Evolutionary conservation across 192 early-diverging fungal genomes (phyloP).

Genomic region (Chytriomyces sp.): DNA sequence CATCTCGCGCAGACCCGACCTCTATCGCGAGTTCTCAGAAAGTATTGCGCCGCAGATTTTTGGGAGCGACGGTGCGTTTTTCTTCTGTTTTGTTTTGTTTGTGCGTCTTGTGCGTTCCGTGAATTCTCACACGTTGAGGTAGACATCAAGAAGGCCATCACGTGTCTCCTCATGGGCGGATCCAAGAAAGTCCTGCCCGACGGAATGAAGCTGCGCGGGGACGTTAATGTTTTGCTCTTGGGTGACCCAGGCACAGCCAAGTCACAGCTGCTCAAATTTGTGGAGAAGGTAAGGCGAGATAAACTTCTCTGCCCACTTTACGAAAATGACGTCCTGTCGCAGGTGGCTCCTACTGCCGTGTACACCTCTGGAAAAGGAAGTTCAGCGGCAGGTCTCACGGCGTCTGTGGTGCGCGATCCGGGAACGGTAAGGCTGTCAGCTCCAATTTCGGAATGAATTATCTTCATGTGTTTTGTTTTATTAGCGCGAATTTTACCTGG

Average conservation of each 20-base stretch:
- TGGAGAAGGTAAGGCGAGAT: conserved; percentile 72
- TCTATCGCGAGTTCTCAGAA: conserved; percentile 88
- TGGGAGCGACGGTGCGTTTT: conserved; percentile 75
- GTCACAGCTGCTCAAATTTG: conserved; percentile 97
- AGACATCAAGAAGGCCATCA: conserved; percentile 97
- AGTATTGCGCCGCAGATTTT: conserved; percentile 98
- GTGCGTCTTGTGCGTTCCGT: conserved; percentile 1
- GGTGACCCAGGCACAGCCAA: conserved; percentile 99
- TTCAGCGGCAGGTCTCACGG: conserved; percentile 98
- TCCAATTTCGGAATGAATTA: not conserved
- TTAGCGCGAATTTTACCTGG: conserved; percentile 94
- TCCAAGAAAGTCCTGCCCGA: conserved; percentile 95
- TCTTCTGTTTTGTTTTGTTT: not conserved
- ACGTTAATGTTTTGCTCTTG: conserved; percentile 95
- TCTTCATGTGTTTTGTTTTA: conserved; percentile 12
- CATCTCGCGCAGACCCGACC: conserved; percentile 81
- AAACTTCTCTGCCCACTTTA: not conserved
- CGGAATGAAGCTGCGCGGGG: conserved; percentile 94
- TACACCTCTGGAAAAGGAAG: conserved; percentile 99
- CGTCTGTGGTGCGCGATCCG: conserved; percentile 93
- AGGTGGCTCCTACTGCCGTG: conserved; percentile 92
- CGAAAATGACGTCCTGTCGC: not conserved
- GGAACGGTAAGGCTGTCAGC: conserved; percentile 59
- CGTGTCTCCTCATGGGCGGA: conserved; percentile 94
- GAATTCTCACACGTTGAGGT: not conserved